Evolutionary conservation across 164 flowering plant genomes (phyloP), one percentile per base, ranked within the genome.

Genomic region (Dillenia turbinata): DNA sequence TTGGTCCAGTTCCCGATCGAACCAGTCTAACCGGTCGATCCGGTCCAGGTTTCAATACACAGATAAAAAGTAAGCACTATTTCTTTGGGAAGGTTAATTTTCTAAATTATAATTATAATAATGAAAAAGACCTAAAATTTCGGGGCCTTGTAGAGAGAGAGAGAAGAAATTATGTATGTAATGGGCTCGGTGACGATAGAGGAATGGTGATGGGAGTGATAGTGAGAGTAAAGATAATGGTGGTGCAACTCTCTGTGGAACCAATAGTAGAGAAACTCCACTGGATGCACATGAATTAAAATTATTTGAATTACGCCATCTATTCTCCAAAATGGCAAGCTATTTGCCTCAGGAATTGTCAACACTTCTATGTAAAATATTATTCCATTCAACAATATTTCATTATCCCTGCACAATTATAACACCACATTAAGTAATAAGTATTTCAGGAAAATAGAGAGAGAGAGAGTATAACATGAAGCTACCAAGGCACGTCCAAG

Each of bases 141-240:
- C n/a, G n/a, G n/a, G n/a, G n/a, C n/a, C n/a, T n/a, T n/a, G n/a
- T n/a, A n/a, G n/a, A 26, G 33, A 26, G 33, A 26, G 33, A 26
- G 33, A 26, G 33, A 52, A n/a, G 47, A 54, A 12, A 13, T 15
- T 63, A 44, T 73, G 77, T 83, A 69, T 5, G 85, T 75, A 8
- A 73, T 71, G 65, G 83, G 87, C 64, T 83, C 83, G 10, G 84
- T 83, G 57, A 69, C 83, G 19, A 80, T 69, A 15, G 86, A 79
- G 55, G 82, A 68, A 59, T 82, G 86, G 57, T 82, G 86, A 70
- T 79, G 84, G 9, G 86, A 79, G 47, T 82, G 86, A 60, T 78
- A 82, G 52, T 78, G 80, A 15, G 76, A 62, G 74, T 78, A 83
- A 44, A 83, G 78, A 60, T 51, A 80, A 59, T 80, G 84, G 61